Conservation (phyloP, 495 filamentous ascomycete genomes). For the Aspergillus steynii region DNA sequence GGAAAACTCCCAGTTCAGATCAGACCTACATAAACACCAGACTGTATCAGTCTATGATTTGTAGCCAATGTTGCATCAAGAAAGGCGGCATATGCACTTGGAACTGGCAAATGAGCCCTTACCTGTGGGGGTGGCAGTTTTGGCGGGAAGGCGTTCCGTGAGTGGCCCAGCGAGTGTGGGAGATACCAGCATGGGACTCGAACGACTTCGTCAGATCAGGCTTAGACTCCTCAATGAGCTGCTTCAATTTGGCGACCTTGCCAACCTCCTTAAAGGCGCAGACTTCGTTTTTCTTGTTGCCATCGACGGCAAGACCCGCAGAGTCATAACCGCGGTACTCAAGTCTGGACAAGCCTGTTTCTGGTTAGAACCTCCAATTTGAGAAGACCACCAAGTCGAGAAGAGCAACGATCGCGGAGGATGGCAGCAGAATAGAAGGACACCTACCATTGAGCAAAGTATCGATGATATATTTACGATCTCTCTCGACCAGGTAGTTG, state of each 20-base stretch:
- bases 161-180: slow-evolving; percentile 98
- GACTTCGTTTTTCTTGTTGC: slow-evolving; percentile 98
- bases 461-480: slow-evolving; percentile 89
- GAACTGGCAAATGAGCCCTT: slow-evolving; percentile 31
- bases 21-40: slow-evolving; percentile 50
- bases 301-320: slow-evolving; percentile 92
- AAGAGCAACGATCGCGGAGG: not conserved
- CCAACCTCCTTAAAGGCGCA: slow-evolving; percentile 98
- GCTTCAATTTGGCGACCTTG: slow-evolving; percentile 94
- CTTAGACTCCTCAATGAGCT: slow-evolving; percentile 81
- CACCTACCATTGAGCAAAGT: slow-evolving; percentile 90
- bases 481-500: slow-evolving; percentile 88
- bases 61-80: not conserved
- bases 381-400: not conserved
- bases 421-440: not conserved
- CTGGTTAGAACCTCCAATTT: slow-evolving; percentile 3
- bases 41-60: not conserved
- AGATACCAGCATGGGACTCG: slow-evolving; percentile 96
- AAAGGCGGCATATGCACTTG: not conserved
- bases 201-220: slow-evolving; percentile 88
- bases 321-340: slow-evolving; percentile 98
- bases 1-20: slow-evolving; percentile 91
- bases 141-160: slow-evolving; percentile 89
- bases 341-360: slow-evolving; percentile 72
- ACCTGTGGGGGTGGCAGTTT: slow-evolving; percentile 99